Evolutionary conservation across 2,329 filamentous ascomycete species (phyloP).

Genomic region (Tolypocladium cylindrosporum): DNA sequence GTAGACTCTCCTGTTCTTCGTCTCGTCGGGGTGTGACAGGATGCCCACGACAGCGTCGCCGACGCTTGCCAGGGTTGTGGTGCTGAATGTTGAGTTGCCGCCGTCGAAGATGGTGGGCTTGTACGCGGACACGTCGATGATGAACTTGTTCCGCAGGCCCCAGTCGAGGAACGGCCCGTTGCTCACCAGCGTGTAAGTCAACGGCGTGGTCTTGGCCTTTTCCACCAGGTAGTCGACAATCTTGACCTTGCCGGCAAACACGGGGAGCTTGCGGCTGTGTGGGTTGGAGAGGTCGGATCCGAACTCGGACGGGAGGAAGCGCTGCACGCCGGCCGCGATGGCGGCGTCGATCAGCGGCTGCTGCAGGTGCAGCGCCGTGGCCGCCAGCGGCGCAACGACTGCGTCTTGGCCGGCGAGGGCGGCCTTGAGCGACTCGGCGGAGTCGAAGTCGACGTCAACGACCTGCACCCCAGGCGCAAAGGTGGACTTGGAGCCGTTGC

Average conservation of each 20-base stretch:
- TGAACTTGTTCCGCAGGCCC: constrained; percentile 31
- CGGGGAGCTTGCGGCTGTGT: constrained; percentile 30
- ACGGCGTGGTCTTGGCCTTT: constrained; percentile 24
- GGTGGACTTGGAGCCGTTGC: constrained; percentile 28
- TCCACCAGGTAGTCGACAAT: constrained; percentile 28
- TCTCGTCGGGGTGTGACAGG: constrained; percentile 38
- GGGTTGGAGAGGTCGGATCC: constrained; percentile 23
- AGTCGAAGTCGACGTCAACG: constrained; percentile 28
- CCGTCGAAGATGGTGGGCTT: constrained; percentile 36
- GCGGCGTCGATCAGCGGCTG: constrained; percentile 45
- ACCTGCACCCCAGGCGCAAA: constrained; percentile 19
- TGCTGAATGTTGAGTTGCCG: constrained; percentile 36
- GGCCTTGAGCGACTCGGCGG: constrained; percentile 34
- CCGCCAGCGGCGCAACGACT: constrained; percentile 29
- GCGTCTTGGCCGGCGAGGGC: constrained; percentile 48
- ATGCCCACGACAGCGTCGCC: constrained; percentile 38
- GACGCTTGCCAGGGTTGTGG: constrained; percentile 36
- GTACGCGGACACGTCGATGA: constrained; percentile 29
- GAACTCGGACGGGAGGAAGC: constrained; percentile 53
- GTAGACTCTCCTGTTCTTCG: constrained; percentile 39
- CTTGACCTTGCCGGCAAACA: constrained; percentile 40
- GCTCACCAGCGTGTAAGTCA: constrained; percentile 46
- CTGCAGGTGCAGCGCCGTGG: constrained; percentile 27
- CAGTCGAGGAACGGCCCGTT: constrained; percentile 52
- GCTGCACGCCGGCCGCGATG: constrained; percentile 47